Base-by-base conservation (phyloP, 305 asterid species). In the Striga hermonthica region DNA sequence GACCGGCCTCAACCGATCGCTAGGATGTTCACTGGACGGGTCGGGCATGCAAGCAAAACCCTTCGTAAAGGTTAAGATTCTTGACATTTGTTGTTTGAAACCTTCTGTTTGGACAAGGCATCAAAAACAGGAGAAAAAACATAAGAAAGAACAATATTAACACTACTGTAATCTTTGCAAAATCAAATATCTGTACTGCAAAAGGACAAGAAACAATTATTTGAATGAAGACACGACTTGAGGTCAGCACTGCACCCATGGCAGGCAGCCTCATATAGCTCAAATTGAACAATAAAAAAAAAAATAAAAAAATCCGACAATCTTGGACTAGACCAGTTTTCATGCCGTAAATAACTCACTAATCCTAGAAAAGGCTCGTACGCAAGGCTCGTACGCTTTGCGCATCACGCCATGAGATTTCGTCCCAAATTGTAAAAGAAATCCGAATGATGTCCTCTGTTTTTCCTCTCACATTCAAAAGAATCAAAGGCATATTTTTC, bases 301-400 rank as follows among this genome's bases (percentile, higher is more conserved):
- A 22, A 22, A 22, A 22, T 3, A 62, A 10, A 65, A 61, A 61
- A 70, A 60, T 45, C 57, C 31, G 31, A 22, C 47, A 12, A 62
- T 47, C 70, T 65, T 39, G 45, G 36, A 49, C 57, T 22, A 22
- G 31, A 22, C 31, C 31, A 22, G 31, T 22, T 22, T 22, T 22
- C 31, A 22, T 57, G 36, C 22, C 37, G 59, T 68, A 60, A 22
- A 74, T 54, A 65, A 65, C 62, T 56, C 28, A 50, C 58, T 54
- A 66, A 73, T 12, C 61, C 75, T 69, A 63, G 65, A 60, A 56
- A 36, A 3, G 28, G 38, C 66, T 62, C 11, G 62, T 61, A 43
- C 22, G 74, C 86, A 36, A 3, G 28, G 38, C 66, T 62, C 11
- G 62, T 61, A 43, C 22, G 74, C 86, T 75, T 75, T 44, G 78